These are phyloP conservation scores for Shiraia bambusicola DNA, from an alignment of 2,329 filamentous ascomycete genomes.

Conservation along the genomic window DNA sequence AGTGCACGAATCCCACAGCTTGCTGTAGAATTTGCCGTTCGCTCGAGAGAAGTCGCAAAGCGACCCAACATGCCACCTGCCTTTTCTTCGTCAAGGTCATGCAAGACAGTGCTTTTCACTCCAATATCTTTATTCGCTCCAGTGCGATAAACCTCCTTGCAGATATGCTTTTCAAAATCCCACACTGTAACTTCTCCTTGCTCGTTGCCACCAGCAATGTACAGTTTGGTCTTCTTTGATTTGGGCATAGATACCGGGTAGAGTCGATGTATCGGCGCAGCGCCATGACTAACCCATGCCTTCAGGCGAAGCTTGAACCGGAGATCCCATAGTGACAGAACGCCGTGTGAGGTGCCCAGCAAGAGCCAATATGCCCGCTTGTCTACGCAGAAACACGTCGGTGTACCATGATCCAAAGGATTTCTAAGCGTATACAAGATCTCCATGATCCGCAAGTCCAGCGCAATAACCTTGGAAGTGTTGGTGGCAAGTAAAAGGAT, in stretches of 20 bases:
- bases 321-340: slow-evolving; percentile 92
- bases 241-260: slow-evolving; percentile 59
- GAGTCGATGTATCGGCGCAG: slow-evolving; percentile 76
- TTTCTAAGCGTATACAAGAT: slow-evolving; percentile 80
- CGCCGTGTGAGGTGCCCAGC: slow-evolving; percentile 87
- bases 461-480: slow-evolving; percentile 75
- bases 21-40: slow-evolving; percentile 52
- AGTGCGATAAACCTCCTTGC: slow-evolving; percentile 81
- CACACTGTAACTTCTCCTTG: slow-evolving; percentile 90
- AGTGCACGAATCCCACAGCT: slow-evolving; percentile 75
- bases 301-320: slow-evolving; percentile 88
- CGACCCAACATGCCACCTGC: slow-evolving; percentile 81
- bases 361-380: slow-evolving; percentile 86
- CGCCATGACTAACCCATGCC: slow-evolving; percentile 83
- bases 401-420: slow-evolving; percentile 85
- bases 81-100: slow-evolving; percentile 87
- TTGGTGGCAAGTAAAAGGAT: slow-evolving; percentile 85
- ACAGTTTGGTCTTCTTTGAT: slow-evolving; percentile 75
- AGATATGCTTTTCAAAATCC: slow-evolving; percentile 89
- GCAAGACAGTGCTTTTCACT: slow-evolving; percentile 64
- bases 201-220: slow-evolving; percentile 82
- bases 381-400: slow-evolving; percentile 89
- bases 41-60: slow-evolving; percentile 70
- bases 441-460: slow-evolving; percentile 86
- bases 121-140: slow-evolving; percentile 44